phyloP scores from a whole-genome alignment of 768 basidiomycete genomes.

The Hygrocybe punicea region DNA sequence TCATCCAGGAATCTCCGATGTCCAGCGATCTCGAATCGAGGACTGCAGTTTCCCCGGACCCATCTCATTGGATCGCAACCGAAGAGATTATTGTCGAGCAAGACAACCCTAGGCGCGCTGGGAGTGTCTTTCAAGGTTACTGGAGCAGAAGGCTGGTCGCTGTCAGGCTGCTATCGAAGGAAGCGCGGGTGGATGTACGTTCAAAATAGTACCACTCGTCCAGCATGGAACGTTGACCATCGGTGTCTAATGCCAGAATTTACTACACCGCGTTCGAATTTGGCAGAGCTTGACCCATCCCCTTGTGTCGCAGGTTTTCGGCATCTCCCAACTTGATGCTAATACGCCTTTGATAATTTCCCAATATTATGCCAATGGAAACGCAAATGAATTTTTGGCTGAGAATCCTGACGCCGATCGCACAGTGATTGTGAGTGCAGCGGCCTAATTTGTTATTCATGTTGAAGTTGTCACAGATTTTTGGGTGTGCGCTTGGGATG shows the following conservation, averaged over 20 bases:
- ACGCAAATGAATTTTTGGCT: constrained; percentile 17
- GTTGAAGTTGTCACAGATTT: constrained; percentile 11
- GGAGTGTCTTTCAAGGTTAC: neutral
- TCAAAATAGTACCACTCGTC: too few relatives aligned
- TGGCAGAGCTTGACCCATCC: constrained; percentile 21
- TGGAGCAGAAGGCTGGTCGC: constrained; percentile 1
- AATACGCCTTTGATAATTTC: constrained; percentile 21
- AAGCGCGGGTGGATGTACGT: neutral
- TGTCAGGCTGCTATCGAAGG: constrained; percentile 3
- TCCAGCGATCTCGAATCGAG: too few relatives aligned
- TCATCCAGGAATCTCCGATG: too few relatives aligned
- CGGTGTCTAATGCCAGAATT: constrained; percentile 4
- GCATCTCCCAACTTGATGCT: constrained; percentile 18
- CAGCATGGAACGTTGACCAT: too few relatives aligned
- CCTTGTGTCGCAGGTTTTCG: constrained; percentile 23
- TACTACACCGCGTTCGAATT: constrained; percentile 16
- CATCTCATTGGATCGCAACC: too few relatives aligned
- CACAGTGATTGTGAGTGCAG: constrained; percentile 17
- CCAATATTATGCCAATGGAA: constrained; percentile 17
- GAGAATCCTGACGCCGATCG: constrained; percentile 20
- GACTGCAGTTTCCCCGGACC: too few relatives aligned
- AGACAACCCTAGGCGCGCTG: neutral
- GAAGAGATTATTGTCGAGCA: too few relatives aligned
- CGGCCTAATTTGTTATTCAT: neutral
- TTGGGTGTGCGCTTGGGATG: constrained; percentile 23